Conservation (phyloP, 345 rosid genomes). For the Physaria fendleri region DNA sequence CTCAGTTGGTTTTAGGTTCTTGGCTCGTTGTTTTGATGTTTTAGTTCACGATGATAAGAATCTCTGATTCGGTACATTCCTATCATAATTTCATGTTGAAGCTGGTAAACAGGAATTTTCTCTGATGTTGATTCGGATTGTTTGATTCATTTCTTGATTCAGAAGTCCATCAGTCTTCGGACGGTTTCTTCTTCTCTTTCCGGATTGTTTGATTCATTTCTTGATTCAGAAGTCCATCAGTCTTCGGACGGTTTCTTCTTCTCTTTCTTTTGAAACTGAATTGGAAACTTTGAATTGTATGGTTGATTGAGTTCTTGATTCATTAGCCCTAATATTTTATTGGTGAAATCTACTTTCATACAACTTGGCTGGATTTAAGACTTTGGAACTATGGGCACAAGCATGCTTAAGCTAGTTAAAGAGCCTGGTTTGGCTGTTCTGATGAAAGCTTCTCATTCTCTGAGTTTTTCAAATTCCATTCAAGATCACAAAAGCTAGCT, state of each 20-base stretch:
- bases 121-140: not conserved
- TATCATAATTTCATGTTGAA: too few species aligned
- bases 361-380: not conserved
- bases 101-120: not conserved
- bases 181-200: not conserved
- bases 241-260: not conserved
- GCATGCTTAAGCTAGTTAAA: not conserved
- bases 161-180: not conserved
- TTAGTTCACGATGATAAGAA: not conserved
- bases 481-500: not conserved
- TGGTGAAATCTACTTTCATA: not conserved
- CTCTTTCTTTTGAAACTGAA: not conserved
- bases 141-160: constrained; percentile 7
- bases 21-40: not conserved
- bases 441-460: not conserved
- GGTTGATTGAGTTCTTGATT: not conserved
- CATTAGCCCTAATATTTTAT: not conserved
- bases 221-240: constrained; percentile 5
- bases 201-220: not conserved
- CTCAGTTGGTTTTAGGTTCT: not conserved
- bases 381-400: not conserved
- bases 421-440: not conserved
- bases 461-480: not conserved
- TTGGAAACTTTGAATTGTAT: not conserved
- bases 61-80: too few species aligned